phyloP scores from a whole-genome alignment of 306 rosid species.

The Vachellia collinsii region DNA sequence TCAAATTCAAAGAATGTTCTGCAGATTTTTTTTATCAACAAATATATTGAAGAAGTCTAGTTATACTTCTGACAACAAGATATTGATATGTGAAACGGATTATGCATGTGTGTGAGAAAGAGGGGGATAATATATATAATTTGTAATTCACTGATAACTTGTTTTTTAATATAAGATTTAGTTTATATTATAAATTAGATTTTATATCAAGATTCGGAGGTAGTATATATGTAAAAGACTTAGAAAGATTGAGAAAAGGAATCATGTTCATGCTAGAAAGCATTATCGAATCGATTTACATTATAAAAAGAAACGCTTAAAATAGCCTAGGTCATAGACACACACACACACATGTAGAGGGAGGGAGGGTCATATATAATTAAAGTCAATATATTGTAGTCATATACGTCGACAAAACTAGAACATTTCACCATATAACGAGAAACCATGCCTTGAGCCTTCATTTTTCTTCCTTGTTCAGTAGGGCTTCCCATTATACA shows the following conservation, averaged over 20 bases:
- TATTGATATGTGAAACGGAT: neutral
- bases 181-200: too few relatives aligned
- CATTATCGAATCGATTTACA: conserved; percentile 19
- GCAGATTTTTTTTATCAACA: neutral
- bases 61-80: neutral
- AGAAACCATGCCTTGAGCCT: neutral
- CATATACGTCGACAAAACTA: conserved; percentile 21
- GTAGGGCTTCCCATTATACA: conserved; percentile 14
- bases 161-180: too few relatives aligned
- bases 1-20: neutral
- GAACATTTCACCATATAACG: neutral
- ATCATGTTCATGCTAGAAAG: conserved; percentile 8
- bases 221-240: too few relatives aligned
- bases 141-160: too few relatives aligned
- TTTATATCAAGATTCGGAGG: too few relatives aligned
- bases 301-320: neutral
- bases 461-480: neutral
- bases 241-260: too few relatives aligned
- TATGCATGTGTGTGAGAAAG: neutral
- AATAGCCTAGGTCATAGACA: neutral
- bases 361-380: neutral
- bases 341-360: neutral
- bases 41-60: neutral
- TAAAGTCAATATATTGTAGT: neutral
- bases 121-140: neutral